Conservation (phyloP, 257 asterid genomes). For the Petunia secreta region DNA sequence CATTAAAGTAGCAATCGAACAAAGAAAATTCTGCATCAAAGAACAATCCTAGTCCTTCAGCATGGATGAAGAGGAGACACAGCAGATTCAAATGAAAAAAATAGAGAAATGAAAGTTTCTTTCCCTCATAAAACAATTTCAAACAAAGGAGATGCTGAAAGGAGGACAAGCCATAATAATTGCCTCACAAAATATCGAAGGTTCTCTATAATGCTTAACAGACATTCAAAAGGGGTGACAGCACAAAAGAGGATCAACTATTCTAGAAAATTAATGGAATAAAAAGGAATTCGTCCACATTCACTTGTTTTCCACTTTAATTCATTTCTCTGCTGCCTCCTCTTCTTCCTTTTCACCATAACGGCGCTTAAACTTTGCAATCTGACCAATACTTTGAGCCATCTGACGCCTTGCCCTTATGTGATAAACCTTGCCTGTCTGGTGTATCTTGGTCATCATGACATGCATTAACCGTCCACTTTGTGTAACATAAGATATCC, state of each 20-base stretch:
- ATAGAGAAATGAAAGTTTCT: neutral
- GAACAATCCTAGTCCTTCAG: neutral
- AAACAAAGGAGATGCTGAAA: neutral
- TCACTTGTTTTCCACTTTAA: neutral
- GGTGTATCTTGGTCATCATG: slow-evolving; percentile 69
- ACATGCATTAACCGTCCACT: slow-evolving; percentile 65
- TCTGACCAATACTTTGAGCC: slow-evolving; percentile 71
- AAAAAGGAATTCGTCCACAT: neutral
- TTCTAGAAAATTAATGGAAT: neutral
- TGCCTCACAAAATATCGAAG: slow-evolving; percentile 1
- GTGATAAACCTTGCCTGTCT: slow-evolving; percentile 68
- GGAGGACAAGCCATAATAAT: neutral
- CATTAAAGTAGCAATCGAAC: neutral
- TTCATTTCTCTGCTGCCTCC: slow-evolving; percentile 40
- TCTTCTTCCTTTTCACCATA: slow-evolving; percentile 55
- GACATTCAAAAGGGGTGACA: neutral
- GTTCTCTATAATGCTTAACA: neutral
- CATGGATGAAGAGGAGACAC: neutral
- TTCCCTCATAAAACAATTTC: neutral
- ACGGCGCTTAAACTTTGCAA: slow-evolving; percentile 73
- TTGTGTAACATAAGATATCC: slow-evolving; percentile 77
- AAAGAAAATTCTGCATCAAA: neutral
- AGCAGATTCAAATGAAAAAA: neutral
- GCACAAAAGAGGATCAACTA: neutral
- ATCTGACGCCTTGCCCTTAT: slow-evolving; percentile 68